Percentiles rank a stretch among this genome's conserved stretches.
phyloP scores from a whole-genome alignment of 257 asterid genomes.

The Phtheirospermum japonicum region DNA sequence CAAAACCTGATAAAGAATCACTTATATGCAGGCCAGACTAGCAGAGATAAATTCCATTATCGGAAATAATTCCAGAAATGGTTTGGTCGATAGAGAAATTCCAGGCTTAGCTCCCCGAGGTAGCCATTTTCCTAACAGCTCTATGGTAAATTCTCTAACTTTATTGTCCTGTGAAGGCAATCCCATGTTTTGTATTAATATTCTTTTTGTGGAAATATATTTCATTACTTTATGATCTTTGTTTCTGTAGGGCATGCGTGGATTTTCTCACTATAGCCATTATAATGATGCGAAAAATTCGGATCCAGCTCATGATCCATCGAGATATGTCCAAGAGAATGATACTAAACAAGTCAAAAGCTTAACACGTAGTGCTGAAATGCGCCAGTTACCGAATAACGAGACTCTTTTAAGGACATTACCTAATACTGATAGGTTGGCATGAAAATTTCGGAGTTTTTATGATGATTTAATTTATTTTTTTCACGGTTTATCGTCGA shows the following conservation, averaged over 20 bases:
- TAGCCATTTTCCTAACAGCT: constrained; percentile 53
- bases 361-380: constrained; percentile 38
- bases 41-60: constrained; percentile 61
- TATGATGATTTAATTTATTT: constrained; percentile 20
- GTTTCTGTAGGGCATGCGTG: constrained; percentile 48
- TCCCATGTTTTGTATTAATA: constrained; percentile 1
- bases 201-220: constrained; percentile 18
- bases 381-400: constrained; percentile 34
- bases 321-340: constrained; percentile 54
- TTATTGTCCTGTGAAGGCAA: background rate
- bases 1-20: constrained; percentile 27
- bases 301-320: constrained; percentile 38
- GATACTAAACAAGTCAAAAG: constrained; percentile 37
- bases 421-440: constrained; percentile 55
- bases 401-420: constrained; percentile 37
- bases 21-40: constrained; percentile 67
- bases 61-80: constrained; percentile 53
- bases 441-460: constrained; percentile 26
- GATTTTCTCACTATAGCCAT: constrained; percentile 42
- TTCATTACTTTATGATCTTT: constrained; percentile 20
- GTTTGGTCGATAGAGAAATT: constrained; percentile 42
- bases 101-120: constrained; percentile 42
- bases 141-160: constrained; percentile 46
- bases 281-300: constrained; percentile 45
- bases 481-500: constrained; percentile 2